Evolutionary conservation across 495 filamentous ascomycete genomes (phyloP), one percentile per base, ranked within the genome.

Genomic region (Penicillium egyptiacum): DNA sequence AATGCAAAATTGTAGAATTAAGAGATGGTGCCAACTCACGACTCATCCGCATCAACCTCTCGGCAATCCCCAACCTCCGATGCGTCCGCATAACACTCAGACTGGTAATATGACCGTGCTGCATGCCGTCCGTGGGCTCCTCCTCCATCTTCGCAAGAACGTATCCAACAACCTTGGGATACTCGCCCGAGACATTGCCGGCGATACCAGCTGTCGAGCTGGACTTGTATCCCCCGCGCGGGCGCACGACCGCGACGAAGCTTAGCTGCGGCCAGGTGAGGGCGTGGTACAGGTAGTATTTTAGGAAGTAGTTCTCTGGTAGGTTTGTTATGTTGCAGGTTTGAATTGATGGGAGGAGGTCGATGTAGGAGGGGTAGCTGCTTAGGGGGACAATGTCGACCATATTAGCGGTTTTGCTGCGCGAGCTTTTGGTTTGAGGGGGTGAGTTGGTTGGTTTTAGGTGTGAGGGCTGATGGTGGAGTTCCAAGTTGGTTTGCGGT

Each of bases 231-330:
- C 77, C 52, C 77, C 81, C 73, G 85, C 81, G 81, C 12, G 91
- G 88, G 16, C 91, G 85, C 71, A 98, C 92, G 64, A 98, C 93
- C 52, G 94, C 94, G 30, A 98, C 94, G 74, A 91, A 98, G 65
- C 88, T 92, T 49, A 98, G 85, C 71, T 97, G 93, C 9, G 94
- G 94, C 94, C 94, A 98, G 50, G 91, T 94, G 52, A 97, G 84
- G 7, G 94, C 94, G 75, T 98, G 94, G 84, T 98, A 98, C 65
- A 98, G 89, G 82, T 98, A 98, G 82, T 98, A 98, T 83, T 98
- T 98, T 76, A 95, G 86, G 75, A 97, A 98, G 83, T 98, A 98
- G 81, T 98, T 98, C 77, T 98, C 94, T 64, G 94, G 94, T 28
- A 98, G 82, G 78, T 98, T 98, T 69, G 96, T 96, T 72, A 98